These are phyloP conservation scores for Endoconidiophora polonica DNA, from an alignment of 2,329 filamentous ascomycete genomes.

Conservation along the genomic window DNA sequence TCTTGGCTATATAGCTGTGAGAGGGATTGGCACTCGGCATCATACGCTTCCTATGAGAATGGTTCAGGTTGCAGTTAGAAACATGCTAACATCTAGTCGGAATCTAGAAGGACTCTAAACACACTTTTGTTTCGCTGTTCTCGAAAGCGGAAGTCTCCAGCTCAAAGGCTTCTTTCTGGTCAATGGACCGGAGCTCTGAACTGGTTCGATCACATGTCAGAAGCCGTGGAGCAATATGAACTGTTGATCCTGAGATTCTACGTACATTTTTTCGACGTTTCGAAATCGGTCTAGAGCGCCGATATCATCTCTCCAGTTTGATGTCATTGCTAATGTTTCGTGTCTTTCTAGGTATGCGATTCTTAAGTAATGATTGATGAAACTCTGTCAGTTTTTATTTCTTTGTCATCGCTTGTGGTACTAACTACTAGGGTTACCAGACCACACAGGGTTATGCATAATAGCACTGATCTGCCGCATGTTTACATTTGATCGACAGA, in stretches of 20 bases:
- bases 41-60: constrained; percentile 38
- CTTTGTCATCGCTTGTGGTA: too few species aligned
- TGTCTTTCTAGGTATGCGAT: too few species aligned
- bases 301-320: constrained; percentile 7
- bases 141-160: constrained; percentile 48
- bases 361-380: too few species aligned
- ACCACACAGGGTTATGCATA: too few species aligned
- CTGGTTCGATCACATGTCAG: constrained; percentile 9
- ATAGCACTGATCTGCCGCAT: too few species aligned
- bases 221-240: not conserved
- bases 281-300: constrained; percentile 7
- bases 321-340: not conserved
- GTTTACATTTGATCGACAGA: too few species aligned
- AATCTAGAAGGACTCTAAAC: not conserved
- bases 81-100: too few species aligned
- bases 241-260: too few species aligned
- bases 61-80: constrained; percentile 14
- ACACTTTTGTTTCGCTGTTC: not conserved
- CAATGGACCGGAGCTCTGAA: constrained; percentile 12
- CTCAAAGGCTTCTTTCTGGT: constrained; percentile 36
- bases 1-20: constrained; percentile 10
- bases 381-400: too few species aligned
- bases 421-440: too few species aligned
- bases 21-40: constrained; percentile 24
- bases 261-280: constrained; percentile 9